phyloP scores from a whole-genome alignment of 441 rosid species.

The Jatropha multifida region DNA sequence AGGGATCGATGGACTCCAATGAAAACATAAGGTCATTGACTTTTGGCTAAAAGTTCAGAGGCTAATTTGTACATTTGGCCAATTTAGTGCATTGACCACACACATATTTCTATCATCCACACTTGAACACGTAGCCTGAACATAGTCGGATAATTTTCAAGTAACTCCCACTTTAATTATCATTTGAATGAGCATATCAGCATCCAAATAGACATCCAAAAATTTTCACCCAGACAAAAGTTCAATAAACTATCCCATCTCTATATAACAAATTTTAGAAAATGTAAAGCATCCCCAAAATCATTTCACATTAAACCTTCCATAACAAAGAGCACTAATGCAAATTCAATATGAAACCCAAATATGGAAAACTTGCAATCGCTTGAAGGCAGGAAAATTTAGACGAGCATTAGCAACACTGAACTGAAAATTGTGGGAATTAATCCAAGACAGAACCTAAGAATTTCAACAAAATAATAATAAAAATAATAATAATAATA shows the following conservation, averaged over 20 bases:
- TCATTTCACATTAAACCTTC: not conserved
- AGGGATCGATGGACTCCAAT: too few relatives aligned
- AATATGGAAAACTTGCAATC: not conserved
- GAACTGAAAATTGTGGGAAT: not conserved
- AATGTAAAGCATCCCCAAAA: not conserved
- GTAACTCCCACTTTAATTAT: not conserved
- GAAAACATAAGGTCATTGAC: too few relatives aligned
- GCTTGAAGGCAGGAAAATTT: not conserved
- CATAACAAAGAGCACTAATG: not conserved
- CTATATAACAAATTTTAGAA: not conserved
- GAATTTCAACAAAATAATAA: not conserved
- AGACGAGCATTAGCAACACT: not conserved
- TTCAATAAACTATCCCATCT: too few relatives aligned
- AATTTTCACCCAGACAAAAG: not conserved
- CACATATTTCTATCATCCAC: too few relatives aligned
- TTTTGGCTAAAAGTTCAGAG: too few relatives aligned
- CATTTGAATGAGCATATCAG: not conserved
- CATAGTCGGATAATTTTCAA: not conserved
- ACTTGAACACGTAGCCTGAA: not conserved
- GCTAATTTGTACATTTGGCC: too few relatives aligned
- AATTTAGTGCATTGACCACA: too few relatives aligned
- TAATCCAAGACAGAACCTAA: not conserved
- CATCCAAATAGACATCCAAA: not conserved
- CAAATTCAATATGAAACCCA: not conserved
- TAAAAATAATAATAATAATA: not conserved